phyloP scores from a whole-genome alignment of 139 green algal species.

The Zygnema circumcarinatum region DNA sequence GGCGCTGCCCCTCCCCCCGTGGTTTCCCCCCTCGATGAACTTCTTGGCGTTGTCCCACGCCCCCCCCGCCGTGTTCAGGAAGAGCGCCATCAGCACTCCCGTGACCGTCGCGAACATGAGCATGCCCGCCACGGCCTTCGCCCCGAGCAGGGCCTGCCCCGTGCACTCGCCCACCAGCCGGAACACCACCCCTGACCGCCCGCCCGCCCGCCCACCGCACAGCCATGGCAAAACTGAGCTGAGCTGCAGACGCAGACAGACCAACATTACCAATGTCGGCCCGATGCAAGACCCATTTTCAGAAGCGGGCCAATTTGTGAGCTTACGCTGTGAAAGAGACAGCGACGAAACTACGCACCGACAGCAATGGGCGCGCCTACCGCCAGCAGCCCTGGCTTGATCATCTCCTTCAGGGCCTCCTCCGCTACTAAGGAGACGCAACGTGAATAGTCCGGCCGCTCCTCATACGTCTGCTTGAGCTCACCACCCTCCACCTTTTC shows the following conservation, averaged over 20 bases:
- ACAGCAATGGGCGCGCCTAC: conserved; percentile 64
- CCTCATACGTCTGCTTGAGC: conserved; percentile 49
- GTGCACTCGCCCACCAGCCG: conserved; percentile 62
- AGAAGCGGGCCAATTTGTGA: background rate
- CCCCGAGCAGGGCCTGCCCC: conserved; percentile 68
- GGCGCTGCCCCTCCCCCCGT: conserved; percentile 71
- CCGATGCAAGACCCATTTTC: background rate
- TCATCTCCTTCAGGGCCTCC: conserved; percentile 72
- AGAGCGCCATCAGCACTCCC: conserved; percentile 70
- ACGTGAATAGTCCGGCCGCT: conserved; percentile 70
- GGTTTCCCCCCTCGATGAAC: conserved; percentile 70
- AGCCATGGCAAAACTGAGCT: no score
- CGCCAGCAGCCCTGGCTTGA: conserved; percentile 70
- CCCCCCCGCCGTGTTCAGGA: conserved; percentile 69
- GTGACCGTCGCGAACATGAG: conserved; percentile 74
- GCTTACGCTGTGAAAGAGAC: background rate
- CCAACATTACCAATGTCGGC: no score
- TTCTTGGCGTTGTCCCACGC: conserved; percentile 83
- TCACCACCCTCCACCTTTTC: background rate
- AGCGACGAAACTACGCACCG: background rate
- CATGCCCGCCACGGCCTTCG: conserved; percentile 63
- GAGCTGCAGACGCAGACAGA: no score
- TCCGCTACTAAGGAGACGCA: conserved; percentile 72
- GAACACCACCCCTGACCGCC: conserved; percentile 59
- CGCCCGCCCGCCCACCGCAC: background rate